Evolutionary conservation across 2,329 filamentous ascomycete genomes (phyloP).

Genomic region (Metarhizium robertsii): DNA sequence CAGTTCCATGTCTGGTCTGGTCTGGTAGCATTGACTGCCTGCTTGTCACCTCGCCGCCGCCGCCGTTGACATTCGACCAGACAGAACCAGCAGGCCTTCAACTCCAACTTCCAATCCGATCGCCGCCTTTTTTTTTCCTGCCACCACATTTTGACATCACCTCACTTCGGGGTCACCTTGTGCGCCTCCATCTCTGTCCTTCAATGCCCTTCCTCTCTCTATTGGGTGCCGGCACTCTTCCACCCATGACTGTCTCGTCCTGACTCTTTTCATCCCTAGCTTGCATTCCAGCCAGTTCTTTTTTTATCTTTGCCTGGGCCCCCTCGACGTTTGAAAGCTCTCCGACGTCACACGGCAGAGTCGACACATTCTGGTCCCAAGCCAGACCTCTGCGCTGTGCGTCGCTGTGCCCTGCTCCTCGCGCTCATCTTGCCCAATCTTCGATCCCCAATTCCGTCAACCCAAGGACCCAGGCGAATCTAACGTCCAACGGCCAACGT

Average conservation of each 20-base stretch:
- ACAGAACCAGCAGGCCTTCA: neutral
- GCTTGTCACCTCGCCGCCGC: neutral
- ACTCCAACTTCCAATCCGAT: neutral
- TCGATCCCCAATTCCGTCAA: neutral
- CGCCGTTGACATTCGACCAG: too few species aligned
- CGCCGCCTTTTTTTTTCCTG: constrained; percentile 11
- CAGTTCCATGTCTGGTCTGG: too few species aligned
- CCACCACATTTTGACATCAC: constrained; percentile 24
- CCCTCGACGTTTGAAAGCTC: neutral
- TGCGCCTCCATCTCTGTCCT: neutral
- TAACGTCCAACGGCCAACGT: too few species aligned
- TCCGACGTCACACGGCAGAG: neutral
- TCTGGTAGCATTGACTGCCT: neutral
- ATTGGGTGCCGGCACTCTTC: neutral
- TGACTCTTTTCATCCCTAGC: neutral
- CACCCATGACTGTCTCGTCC: constrained; percentile 1
- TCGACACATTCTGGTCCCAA: neutral
- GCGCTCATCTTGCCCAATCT: neutral
- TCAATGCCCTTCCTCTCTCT: neutral
- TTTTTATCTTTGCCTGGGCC: neutral
- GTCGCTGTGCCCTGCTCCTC: neutral
- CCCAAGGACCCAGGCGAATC: neutral
- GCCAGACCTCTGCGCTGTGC: neutral
- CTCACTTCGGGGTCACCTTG: constrained; percentile 1
- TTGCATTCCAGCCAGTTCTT: neutral